These are phyloP conservation scores for Chlamydomonas incerta DNA, from an alignment of 139 green algal genomes.

Conservation along the genomic window DNA sequence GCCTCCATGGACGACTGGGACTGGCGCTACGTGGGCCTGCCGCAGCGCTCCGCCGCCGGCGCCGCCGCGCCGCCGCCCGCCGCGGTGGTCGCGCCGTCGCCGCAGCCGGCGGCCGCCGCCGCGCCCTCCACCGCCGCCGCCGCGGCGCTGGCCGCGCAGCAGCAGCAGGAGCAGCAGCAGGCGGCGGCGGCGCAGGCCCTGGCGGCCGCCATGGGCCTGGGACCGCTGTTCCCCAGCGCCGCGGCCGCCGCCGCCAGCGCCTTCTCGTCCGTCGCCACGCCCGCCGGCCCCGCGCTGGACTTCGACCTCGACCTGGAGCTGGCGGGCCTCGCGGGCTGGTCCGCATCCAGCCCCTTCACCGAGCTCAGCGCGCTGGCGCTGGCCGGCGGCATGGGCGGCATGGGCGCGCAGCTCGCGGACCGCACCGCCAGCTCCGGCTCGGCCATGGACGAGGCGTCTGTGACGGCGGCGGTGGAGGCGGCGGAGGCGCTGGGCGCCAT, in stretches of 20 bases:
- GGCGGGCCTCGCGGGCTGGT: not conserved
- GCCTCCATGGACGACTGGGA: conserved; percentile 15
- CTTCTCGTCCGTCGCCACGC: not conserved
- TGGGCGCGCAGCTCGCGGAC: not conserved
- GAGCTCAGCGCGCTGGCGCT: too few relatives aligned
- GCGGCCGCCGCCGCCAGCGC: not conserved
- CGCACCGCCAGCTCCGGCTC: not conserved
- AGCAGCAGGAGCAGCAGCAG: not conserved
- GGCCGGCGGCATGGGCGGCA: too few relatives aligned
- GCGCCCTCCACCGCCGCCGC: not conserved
- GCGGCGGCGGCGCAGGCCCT: not conserved
- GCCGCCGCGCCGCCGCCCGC: not conserved
- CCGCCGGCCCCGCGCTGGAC: not conserved
- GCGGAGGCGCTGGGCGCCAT: conserved; percentile 21
- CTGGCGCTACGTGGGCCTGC: conserved; percentile 37
- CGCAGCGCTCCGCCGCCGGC: not conserved
- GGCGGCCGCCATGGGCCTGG: conserved; percentile 18
- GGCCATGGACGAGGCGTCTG: not conserved
- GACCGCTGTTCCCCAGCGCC: not conserved
- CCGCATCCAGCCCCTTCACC: not conserved
- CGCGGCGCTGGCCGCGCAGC: not conserved
- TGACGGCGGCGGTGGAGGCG: conserved; percentile 12
- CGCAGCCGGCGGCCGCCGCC: not conserved
- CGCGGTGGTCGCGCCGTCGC: conserved; percentile 1
- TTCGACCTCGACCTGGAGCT: not conserved